Evolutionary conservation across 306 rosid species (phyloP), one percentile per base, ranked within the genome.

Genomic region (Senna siamea): DNA sequence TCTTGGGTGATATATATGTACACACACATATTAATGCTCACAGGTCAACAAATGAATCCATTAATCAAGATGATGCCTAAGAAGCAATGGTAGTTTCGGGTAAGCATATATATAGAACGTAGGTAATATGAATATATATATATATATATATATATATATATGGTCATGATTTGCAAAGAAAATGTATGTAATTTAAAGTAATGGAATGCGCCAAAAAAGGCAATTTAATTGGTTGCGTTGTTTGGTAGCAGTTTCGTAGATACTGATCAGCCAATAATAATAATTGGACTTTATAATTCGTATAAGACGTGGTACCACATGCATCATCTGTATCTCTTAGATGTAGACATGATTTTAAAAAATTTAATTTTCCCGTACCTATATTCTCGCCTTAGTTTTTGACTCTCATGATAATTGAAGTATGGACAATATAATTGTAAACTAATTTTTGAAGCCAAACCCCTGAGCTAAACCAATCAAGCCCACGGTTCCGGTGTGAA

Each of bases 191-290:
- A 7, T 34, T 7, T 7, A 9, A 9, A 67, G 69, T 9, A 26
- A 26, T 26, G 30, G 81, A 75, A 83, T 46, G 57, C 26, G 73
- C 70, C 84, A 83, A 67, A 66, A 75, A 38, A 26, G 63, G 37
- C 14, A 66, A 66, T 71, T 20, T 37, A 37, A 37, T 37, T 26
- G 52, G 76, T 75, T 60, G 69, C 7, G 19, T 78, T 79, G 82
- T 79, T 68, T 72, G 74, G 37, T 72, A 67, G 77, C 60, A 23
- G 37, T 12, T 54, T 44, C 41, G 19, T 46, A 57, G 30, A 76
- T 69, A 80, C 43, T 63, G 19, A 54, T 56, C 1, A 37, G 65
- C 20, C 19, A 57, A 50, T 17, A 37, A 37, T 37, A 37, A 37
- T 5, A 2, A 32, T 32, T 2, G 37, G 37, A 32, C 37, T 32